Base-by-base conservation (phyloP, 108 stramenopile genomes). In the Cylindrotheca closterium region DNA sequence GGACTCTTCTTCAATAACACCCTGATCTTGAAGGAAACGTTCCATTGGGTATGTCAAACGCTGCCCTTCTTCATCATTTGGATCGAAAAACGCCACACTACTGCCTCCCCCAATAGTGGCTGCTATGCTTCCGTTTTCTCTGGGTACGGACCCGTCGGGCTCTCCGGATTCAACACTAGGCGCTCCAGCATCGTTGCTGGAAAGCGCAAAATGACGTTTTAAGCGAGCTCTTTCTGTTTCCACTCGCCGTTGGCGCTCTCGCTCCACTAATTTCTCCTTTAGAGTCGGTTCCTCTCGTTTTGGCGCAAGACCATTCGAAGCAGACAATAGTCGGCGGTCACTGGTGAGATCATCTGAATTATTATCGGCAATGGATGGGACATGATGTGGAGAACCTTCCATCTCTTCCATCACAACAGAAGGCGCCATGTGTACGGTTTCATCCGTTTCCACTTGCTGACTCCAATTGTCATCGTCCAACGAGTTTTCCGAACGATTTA, bases 251-350 rank as follows among this genome's bases (percentile, higher is more conserved):
- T 91, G 80, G 26, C 90, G 67, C 73, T 91, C 90, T 4, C 86
- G 79, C 51, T 88, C 74, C 1, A 91, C 84, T 58, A 91, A 49
- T 31, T 78, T 73, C 47, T 91, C 90, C 68, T 83, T 91, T 25
- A 86, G 71, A 1, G 90, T 86, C 15, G 79, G 82, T 24, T 77
- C 78, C 8, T 60, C 65, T 28, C 77, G 83, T 3, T 47, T 57
- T 4, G 79, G 79, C 15, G 73, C 47, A n/a, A 76, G 57, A 10
- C 33, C 17, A 30, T 31, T 23, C 25, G 47, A 30, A 4, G 60
- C 46, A 15, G 46, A 46, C 4, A 3, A 21, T 29, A 8, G 48
- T 10, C 10, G 37, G 37, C 10, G 10, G 15, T 7, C 37, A 15
- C 15, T 42, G 37, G 8, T 26, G 30, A 24, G 30, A 51, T 7